Conservation (phyloP, 495 filamentous ascomycete genomes). For the Hypoxylon trugodes region DNA sequence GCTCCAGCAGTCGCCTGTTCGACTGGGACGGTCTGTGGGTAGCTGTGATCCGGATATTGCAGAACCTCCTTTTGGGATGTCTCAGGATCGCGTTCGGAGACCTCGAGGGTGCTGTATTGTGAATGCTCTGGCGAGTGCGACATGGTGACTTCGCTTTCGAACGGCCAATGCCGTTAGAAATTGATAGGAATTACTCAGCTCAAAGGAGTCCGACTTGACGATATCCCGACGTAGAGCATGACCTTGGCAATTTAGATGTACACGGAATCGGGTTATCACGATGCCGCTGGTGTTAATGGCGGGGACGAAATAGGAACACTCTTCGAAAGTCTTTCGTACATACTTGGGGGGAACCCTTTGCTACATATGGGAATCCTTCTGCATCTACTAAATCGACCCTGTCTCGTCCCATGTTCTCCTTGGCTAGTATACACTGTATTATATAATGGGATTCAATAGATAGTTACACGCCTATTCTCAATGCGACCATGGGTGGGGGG, state of each 20-base stretch:
- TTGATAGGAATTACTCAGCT: slow-evolving; percentile 21
- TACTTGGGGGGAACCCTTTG: not conserved
- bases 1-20: slow-evolving; percentile 20
- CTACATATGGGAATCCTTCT: slow-evolving; percentile 29
- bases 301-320: slow-evolving; percentile 12
- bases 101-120: slow-evolving; percentile 38
- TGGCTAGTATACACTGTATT: slow-evolving; percentile 17
- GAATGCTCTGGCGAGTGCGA: slow-evolving; percentile 9
- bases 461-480: slow-evolving; percentile 26
- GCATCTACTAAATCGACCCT: slow-evolving; percentile 14
- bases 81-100: slow-evolving; percentile 29
- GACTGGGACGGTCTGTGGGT: slow-evolving; percentile 34
- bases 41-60: slow-evolving; percentile 35
- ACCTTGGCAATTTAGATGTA: slow-evolving; percentile 3
- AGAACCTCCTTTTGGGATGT: slow-evolving; percentile 33
- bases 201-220: slow-evolving; percentile 1
- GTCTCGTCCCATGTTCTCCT: slow-evolving; percentile 19
- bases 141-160: slow-evolving; percentile 27
- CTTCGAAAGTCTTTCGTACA: slow-evolving; percentile 11
- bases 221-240: slow-evolving; percentile 19
- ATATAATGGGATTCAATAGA: slow-evolving; percentile 8
- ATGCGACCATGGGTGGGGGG: slow-evolving; percentile 29
- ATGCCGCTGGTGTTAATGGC: slow-evolving; percentile 13
- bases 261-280: slow-evolving; percentile 10
- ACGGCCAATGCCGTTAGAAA: slow-evolving; percentile 14